These are phyloP conservation scores for Lachancea lanzarotensis DNA, from an alignment of 805 yeast species.

Conservation along the genomic window DNA sequence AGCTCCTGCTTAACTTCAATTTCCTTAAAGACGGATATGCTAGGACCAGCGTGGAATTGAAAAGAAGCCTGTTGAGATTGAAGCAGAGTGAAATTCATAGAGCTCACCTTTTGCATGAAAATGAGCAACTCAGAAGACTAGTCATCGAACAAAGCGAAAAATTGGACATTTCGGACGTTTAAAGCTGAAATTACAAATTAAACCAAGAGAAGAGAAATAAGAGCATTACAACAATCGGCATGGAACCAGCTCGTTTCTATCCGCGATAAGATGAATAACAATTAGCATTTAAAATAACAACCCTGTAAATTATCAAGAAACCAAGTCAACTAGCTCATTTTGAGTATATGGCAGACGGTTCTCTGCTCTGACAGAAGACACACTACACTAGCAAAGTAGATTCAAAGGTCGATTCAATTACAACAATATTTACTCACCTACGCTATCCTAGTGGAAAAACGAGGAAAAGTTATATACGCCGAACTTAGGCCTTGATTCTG, in stretches of 20 bases:
- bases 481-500: constrained; percentile 40
- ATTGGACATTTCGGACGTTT: background rate
- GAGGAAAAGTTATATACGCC: constrained; percentile 2
- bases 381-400: background rate
- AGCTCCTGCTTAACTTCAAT: constrained; percentile 29
- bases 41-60: constrained; percentile 30
- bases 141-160: constrained; percentile 20
- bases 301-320: background rate
- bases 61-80: constrained; percentile 29
- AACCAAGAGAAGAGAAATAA: background rate
- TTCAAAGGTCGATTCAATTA: background rate
- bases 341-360: too few species aligned
- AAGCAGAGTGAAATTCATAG: constrained; percentile 35
- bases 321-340: too few species aligned
- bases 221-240: too few species aligned
- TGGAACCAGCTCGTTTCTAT: too few species aligned
- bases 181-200: background rate
- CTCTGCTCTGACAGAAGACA: too few species aligned
- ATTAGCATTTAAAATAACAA: background rate
- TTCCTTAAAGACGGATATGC: constrained; percentile 31
- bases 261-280: too few species aligned
- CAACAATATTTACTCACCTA: background rate
- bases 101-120: constrained; percentile 33
- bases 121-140: constrained; percentile 31
- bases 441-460: background rate